Conservation (phyloP, 306 rosid species). For the Cyamopsis tetragonoloba region DNA sequence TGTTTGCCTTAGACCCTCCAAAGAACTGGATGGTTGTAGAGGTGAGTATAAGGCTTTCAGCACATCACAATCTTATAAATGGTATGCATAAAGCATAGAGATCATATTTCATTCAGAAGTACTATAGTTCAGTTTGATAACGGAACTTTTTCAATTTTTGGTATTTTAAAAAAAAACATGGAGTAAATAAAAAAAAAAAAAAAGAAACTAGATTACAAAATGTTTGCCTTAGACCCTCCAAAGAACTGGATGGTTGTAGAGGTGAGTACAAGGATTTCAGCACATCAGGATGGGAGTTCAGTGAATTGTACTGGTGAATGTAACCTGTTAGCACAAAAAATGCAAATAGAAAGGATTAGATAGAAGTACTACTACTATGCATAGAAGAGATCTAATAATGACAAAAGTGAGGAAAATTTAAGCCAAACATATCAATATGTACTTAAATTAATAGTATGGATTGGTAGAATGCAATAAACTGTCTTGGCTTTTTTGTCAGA, state of each 20-base stretch:
- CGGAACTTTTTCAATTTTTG: neutral
- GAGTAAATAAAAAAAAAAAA: constrained; percentile 26
- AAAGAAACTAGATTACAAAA: constrained; percentile 24
- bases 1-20: constrained; percentile 92
- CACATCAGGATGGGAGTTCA: constrained; percentile 95
- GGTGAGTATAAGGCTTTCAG: constrained; percentile 94
- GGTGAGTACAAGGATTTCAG: constrained; percentile 95
- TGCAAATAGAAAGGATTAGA: constrained; percentile 8
- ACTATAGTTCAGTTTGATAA: constrained; percentile 9
- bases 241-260: constrained; percentile 90
- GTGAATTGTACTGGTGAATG: constrained; percentile 87
- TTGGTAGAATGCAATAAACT: constrained; percentile 2
- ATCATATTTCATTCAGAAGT: constrained; percentile 6
- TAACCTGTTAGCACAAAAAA: constrained; percentile 57
- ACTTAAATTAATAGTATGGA: neutral
- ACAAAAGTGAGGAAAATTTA: constrained; percentile 16
- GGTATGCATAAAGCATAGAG: neutral
- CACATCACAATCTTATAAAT: constrained; percentile 46
- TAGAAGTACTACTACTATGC: neutral
- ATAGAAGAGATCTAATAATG: neutral
- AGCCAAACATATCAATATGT: neutral
- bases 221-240: constrained; percentile 92
- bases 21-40: constrained; percentile 90
- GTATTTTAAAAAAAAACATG: constrained; percentile 11
- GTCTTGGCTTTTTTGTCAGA: constrained; percentile 9